Evolutionary conservation across 345 rosid species (phyloP), one percentile per base, ranked within the genome.

Genomic region (Eucalyptus brandiana): DNA sequence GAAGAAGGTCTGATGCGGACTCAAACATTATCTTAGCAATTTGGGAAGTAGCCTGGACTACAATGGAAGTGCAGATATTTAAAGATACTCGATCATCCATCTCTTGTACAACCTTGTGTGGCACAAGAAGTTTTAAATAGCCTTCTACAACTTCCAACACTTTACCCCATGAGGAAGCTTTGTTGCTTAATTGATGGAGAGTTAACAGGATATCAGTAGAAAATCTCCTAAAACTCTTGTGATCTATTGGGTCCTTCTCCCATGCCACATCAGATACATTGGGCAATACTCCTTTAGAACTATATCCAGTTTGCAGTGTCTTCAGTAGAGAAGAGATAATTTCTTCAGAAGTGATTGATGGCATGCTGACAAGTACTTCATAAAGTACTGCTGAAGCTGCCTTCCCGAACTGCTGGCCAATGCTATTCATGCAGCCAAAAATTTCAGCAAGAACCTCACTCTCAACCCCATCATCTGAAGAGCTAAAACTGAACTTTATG

Each of bases 1-100:
- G 95, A 88, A 95, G 96, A 90, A 96, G 89, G 88, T 97, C 98
- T 72, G 94, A 89, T 83, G 99, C 95, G 88, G 96, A 95, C 93
- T 97, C 99, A 92, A 97, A 95, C 98, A 97, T 98, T 87, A 91
- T 92, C 93, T 93, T 95, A 28, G 95, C 96, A 93, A 96, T 94
- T 94, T 96, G 99, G 87, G 96, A 93, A 90, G 96, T 92, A 72
- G 99, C 96, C 91, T 96, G 99, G 90, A 96, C 94, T 90, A 96
- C 87, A 89, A 95, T 91, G 89, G 94, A 91, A 87, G 93, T 89
- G 80, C 90, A 90, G 86, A 93, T 91, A 92, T 92, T 92, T 89
- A 92, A 92, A 90, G 93, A 89, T 90, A 89, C 90, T 90, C 91
- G 93, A 89, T 92, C 92, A 89, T 90, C 94, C 88, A 91, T 54